Percentiles rank a stretch among this genome's conserved stretches.
These are phyloP conservation scores for Aureococcus anophagefferens DNA, from an alignment of 108 stramenopile species.

Conservation along the genomic window DNA sequence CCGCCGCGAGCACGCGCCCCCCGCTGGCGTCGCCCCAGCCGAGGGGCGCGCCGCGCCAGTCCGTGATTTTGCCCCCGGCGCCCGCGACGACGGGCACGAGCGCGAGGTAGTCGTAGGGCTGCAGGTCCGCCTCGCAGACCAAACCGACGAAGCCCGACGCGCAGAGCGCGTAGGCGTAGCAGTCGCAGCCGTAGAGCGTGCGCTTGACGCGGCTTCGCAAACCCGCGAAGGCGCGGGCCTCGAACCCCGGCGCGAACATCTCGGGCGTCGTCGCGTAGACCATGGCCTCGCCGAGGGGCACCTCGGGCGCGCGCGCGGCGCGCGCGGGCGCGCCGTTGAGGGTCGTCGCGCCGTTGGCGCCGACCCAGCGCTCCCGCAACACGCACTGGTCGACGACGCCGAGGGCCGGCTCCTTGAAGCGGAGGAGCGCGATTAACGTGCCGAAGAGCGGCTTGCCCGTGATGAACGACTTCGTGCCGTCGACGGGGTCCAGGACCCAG, in stretches of 20 bases:
- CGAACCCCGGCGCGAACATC: slow-evolving; percentile 45
- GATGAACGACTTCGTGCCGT: slow-evolving; percentile 49
- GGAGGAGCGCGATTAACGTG: slow-evolving; percentile 39
- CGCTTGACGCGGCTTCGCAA: slow-evolving; percentile 22
- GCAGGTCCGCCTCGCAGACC: slow-evolving; percentile 47
- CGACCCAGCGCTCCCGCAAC: slow-evolving; percentile 45
- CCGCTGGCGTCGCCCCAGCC: slow-evolving; percentile 30
- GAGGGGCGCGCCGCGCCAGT: slow-evolving; percentile 40
- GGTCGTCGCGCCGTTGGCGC: slow-evolving; percentile 30
- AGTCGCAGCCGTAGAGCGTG: slow-evolving; percentile 45
- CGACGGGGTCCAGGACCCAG: slow-evolving; percentile 52
- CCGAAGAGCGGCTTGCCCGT: slow-evolving; percentile 53
- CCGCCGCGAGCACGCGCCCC: slow-evolving; percentile 44
- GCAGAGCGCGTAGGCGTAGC: slow-evolving; percentile 47
- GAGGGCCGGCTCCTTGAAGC: slow-evolving; percentile 36
- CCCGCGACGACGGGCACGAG: slow-evolving; percentile 46
- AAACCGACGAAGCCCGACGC: slow-evolving; percentile 35
- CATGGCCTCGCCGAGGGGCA: slow-evolving; percentile 25
- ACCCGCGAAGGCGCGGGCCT: slow-evolving; percentile 26
- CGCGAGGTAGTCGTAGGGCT: slow-evolving; percentile 48
- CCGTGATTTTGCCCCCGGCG: slow-evolving; percentile 40
- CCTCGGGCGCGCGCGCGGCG: too few relatives aligned
- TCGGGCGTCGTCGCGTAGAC: slow-evolving; percentile 46
- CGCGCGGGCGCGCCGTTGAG: slow-evolving; percentile 27
- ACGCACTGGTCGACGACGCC: slow-evolving; percentile 52